These are phyloP conservation scores for Globisporangium solare DNA, from an alignment of 352 stramenopile species.

Conservation along the genomic window DNA sequence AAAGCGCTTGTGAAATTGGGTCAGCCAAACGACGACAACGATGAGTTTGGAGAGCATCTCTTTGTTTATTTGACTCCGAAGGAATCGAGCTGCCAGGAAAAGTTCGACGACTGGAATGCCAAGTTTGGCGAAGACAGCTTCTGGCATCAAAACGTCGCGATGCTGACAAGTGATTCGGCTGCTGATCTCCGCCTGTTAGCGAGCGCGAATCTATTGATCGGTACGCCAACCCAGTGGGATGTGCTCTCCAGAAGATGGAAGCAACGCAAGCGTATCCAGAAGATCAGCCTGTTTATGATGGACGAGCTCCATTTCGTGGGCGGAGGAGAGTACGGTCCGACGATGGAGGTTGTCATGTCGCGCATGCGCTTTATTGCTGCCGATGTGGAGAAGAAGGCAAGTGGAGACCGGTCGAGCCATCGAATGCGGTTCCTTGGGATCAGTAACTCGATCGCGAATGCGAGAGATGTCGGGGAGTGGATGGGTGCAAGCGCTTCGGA, in stretches of 20 bases:
- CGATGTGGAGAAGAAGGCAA: constrained; percentile 74
- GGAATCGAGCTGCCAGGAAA: constrained; percentile 57
- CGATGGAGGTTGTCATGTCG: constrained; percentile 97
- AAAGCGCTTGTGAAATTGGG: constrained; percentile 76
- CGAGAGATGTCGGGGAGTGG: constrained; percentile 97
- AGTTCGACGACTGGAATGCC: constrained; percentile 76
- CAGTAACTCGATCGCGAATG: constrained; percentile 96
- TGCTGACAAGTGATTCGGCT: constrained; percentile 93
- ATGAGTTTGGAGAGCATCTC: constrained; percentile 69
- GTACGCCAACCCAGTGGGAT: constrained; percentile 94
- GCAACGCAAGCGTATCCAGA: constrained; percentile 95
- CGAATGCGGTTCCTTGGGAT: constrained; percentile 93
- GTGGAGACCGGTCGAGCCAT: constrained; percentile 17
- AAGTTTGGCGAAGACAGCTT: constrained; percentile 82
- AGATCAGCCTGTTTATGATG: constrained; percentile 92
- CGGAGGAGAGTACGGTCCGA: constrained; percentile 80
- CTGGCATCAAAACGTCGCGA: constrained; percentile 82
- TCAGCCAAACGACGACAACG: constrained; percentile 44
- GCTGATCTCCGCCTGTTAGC: constrained; percentile 92
- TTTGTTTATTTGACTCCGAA: constrained; percentile 95
- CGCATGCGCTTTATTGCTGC: constrained; percentile 97
- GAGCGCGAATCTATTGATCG: constrained; percentile 91
- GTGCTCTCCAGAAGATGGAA: constrained; percentile 96
- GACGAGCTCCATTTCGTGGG: constrained; percentile 98
- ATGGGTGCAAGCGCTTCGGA: constrained; percentile 91